Base-by-base conservation (phyloP, 108 stramenopile species). In the Cyclotella cryptica region DNA sequence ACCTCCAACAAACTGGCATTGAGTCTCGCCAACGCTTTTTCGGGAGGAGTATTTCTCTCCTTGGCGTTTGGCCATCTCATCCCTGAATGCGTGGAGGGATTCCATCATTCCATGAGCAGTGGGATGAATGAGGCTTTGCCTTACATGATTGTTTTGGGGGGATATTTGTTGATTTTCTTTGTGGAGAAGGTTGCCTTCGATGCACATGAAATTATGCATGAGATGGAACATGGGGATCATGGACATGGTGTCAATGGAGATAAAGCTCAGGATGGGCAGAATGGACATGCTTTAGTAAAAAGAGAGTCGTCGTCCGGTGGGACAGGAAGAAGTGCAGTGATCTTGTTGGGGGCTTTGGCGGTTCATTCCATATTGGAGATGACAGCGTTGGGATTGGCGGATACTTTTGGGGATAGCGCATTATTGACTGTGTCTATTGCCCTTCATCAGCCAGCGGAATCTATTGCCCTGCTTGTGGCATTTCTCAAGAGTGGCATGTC, bases 151-250 rank as follows among this genome's bases (percentile, higher is more conserved):
- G 90, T 94, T 17, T 70, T 98, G 53, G 84, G 78, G 10, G 96
- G 97, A 10, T 99, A 98, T 81, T 64, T 99, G 72, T 66, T 97
- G 18, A 98, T 99, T 51, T 97, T 98, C 72, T 97, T 98, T 87
- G 94, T 99, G 53, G 98, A 98, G 82, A 98, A 98, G 84, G 90
- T 98, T 41, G 96, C 96, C 14, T 98, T 98, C 81, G 96, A 96
- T 86, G 88, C 96, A 0, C 92, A 98, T 81, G 91, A 88, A 41
- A 85, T 96, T 30, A 75, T 96, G 85, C 86, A 94, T 64, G 91
- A 93, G 62, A 87, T 90, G 94, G 87, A 92, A 61, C 73, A 63
- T 18, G 87, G 88, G 14, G 83, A 55, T 51, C 72, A 87, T 47
- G 60, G 41, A 21, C 72, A 88, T 69, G 57, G 64, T 41, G 44